Evolutionary conservation across 192 early-diverging fungal species (phyloP), one percentile per base, ranked within the genome.

Genomic region (Coemansia sp.): DNA sequence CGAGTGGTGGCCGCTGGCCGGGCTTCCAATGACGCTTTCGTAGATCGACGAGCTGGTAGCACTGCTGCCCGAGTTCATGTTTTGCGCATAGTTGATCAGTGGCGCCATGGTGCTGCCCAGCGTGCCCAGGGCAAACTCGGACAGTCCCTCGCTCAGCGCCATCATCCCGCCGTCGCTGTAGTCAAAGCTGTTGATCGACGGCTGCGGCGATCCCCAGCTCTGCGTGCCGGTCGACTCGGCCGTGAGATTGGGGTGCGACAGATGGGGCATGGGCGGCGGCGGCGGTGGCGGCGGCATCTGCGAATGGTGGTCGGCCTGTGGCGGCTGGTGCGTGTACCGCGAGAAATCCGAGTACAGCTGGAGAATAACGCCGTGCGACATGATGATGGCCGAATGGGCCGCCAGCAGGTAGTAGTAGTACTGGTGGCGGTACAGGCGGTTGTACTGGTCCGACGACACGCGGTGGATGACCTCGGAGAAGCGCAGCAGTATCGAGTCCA

Each of bases 381-480:
- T 73, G 34, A 73, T 73, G 45, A 73, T 73, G 6, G 69, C 54
- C 3, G 69, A 55, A 27, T 73, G 69, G n/a, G 69, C 69, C 2
- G 69, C 69, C 40, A 73, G 60, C 26, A 73, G 33, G n/a, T 73
- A 73, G 39, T 73, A 73, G 50, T 73, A 73, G 42, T 70, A 70
- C 55, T 70, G 67, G 59, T 70, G 67, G 13, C 69, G 51, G 34
- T 73, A 73, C 54, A 58, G 62, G 12, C 69, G 52, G 54, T 58
- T 73, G 42, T 58, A 73, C 34, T 47, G 54, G n/a, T 60, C 61
- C 10, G 58, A 35, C 21, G 69, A 36, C 37, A 73, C 63, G 19
- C 63, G 56, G 46, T 60, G 49, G 39, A 73, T 55, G 5, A 62
- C 63, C 30, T 73, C 69, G 10, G 69, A 66, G 37, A 73, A 73